Evolutionary conservation across 176 grass and related monocot species (phyloP).

Genomic region (Triticum dicoccoides): DNA sequence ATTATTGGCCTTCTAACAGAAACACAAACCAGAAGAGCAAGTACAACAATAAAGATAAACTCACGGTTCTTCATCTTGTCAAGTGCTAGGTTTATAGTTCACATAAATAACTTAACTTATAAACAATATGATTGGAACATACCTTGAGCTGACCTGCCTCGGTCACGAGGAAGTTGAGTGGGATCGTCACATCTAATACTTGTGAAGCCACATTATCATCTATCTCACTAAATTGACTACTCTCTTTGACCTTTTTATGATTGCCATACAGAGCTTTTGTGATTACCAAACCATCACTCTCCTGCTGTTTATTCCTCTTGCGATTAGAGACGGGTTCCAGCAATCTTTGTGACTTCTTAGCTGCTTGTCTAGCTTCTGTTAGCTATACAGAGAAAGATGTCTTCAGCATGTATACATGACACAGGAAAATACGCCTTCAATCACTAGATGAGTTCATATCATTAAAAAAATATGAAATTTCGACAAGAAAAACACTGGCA

Average conservation of each 20-base stretch:
- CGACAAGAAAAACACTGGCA: not conserved
- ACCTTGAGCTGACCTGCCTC: constrained; percentile 94
- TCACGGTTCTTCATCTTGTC: not conserved
- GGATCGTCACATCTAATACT: constrained; percentile 84
- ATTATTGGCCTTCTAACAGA: constrained; percentile 1
- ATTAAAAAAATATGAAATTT: constrained; percentile 2
- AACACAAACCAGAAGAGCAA: constrained; percentile 8
- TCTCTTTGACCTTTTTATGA: constrained; percentile 38
- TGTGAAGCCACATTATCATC: constrained; percentile 72
- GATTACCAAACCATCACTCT: constrained; percentile 78
- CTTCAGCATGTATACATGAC: not conserved
- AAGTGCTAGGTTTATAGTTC: not conserved
- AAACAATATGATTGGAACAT: constrained; percentile 25
- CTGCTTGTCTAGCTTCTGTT: constrained; percentile 72
- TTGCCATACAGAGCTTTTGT: constrained; percentile 83
- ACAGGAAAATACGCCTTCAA: constrained; percentile 17
- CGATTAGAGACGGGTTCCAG: constrained; percentile 84
- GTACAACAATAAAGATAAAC: not conserved
- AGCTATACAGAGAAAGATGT: constrained; percentile 49
- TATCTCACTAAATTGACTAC: constrained; percentile 45
- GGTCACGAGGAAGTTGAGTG: constrained; percentile 85
- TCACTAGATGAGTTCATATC: not conserved
- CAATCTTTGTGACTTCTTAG: constrained; percentile 76
- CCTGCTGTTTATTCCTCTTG: constrained; percentile 81
- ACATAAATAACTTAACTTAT: constrained; percentile 17